Evolutionary conservation across 2,329 filamentous ascomycete species (phyloP).

Genomic region (Fusarium aywerte): DNA sequence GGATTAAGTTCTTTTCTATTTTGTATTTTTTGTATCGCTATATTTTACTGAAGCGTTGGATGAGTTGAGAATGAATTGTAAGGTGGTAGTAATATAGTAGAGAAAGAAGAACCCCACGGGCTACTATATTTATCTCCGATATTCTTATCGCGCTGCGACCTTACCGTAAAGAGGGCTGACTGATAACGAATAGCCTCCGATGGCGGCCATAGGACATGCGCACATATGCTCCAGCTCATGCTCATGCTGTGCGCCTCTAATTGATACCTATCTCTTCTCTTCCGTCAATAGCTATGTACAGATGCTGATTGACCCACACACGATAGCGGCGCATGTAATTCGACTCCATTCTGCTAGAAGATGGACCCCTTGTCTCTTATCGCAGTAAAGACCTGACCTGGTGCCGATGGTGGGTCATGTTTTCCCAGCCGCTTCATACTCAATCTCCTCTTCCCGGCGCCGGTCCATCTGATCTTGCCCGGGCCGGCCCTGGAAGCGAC

Average conservation of each 20-base stretch:
- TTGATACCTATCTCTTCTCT: slow-evolving; percentile 1
- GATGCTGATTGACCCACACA: slow-evolving; percentile 26
- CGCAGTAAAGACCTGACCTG: slow-evolving; percentile 34
- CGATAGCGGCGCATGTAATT: neutral
- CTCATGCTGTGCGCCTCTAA: slow-evolving; percentile 18
- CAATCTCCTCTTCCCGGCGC: slow-evolving; percentile 35
- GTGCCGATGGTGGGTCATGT: slow-evolving; percentile 39
- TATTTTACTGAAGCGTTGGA: neutral
- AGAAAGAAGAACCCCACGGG: no score
- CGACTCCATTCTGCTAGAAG: slow-evolving; percentile 15
- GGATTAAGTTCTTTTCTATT: neutral
- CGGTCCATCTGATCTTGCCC: slow-evolving; percentile 30
- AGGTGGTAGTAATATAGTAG: no score
- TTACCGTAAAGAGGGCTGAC: slow-evolving; percentile 9
- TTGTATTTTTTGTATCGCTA: neutral
- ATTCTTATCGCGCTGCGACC: slow-evolving; percentile 31
- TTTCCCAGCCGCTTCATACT: slow-evolving; percentile 39
- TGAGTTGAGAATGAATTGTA: no score
- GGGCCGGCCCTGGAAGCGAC: slow-evolving; percentile 19
- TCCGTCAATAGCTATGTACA: slow-evolving; percentile 11
- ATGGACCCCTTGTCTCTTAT: slow-evolving; percentile 44
- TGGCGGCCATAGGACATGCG: slow-evolving; percentile 11
- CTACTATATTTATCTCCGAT: neutral
- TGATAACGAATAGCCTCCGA: slow-evolving; percentile 26
- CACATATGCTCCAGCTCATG: neutral